Base-by-base conservation (phyloP, 371 early-diverging fungal species). In the Rhizopus arrhizus region DNA sequence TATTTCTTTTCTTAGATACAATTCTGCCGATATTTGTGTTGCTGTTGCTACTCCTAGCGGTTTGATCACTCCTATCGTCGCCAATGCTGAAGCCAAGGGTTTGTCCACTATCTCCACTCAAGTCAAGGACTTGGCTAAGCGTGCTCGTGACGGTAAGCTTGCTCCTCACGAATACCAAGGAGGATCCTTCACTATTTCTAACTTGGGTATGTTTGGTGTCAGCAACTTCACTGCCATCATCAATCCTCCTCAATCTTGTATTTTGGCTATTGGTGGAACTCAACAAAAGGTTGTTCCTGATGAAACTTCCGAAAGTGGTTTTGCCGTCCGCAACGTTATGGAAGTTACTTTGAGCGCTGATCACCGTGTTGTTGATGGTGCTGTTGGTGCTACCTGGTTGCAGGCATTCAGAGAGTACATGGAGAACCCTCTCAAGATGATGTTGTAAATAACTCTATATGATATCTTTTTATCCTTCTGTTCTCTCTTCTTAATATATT, bases 291-390 rank as follows among this genome's bases (percentile, higher is more conserved):
- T 97, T 51, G 89, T 96, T 10, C 75, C 89, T 48, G 95, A 93
- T 64, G 84, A 84, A 33, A 61, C 84, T 16, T 75, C 75, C 54
- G 77, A 77, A 36, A 70, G 59, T 48, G 87, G 88, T 5, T 90
- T 94, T 74, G 65, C 73, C 60, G 85, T 81, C 5, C 79, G 81
- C 34, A 83, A 87, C 62, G 79, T 87, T 55, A 89, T 96, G 90
- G 87, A 89, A 36, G 95, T 95, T 58, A 96, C 96, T 55, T 76
- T 96, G 63, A 93, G 93, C 78, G 88, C 87, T 62, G 99, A 98
- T 70, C 97, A 98, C 80, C 91, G 99, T 61, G 95, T 95, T 62
- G 95, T 97, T 33, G 99, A 98, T 72, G 99, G 97, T 52, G 97
- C 99, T 58, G 88, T 93, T 46, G 93, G 93, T 56, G 95, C 97